A percentile compares a stretch with the other conserved stretches of the same genome.
These are phyloP conservation scores for Aquilaria yunnanensis DNA, from an alignment of 345 rosid species.

Conservation along the genomic window DNA sequence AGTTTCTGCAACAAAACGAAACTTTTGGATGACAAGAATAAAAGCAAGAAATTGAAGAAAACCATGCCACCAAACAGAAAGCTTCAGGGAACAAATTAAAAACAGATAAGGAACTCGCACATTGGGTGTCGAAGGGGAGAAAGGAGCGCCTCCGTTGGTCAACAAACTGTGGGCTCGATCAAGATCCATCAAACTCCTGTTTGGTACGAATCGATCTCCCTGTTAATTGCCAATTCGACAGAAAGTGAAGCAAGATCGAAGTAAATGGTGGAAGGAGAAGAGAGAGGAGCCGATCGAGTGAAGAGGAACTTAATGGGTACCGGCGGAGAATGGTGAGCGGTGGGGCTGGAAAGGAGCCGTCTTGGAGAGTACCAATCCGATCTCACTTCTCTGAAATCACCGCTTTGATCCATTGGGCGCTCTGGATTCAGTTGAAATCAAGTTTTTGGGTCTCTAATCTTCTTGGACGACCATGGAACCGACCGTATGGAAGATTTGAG, in stretches of 20 bases:
- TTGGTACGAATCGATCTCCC: constrained; percentile 51
- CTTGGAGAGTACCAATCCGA: constrained; percentile 43
- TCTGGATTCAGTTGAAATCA: no score
- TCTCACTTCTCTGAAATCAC: not conserved
- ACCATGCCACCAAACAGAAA: not conserved
- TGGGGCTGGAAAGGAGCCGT: constrained; percentile 31
- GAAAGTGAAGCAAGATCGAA: constrained; percentile 4
- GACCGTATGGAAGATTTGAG: not conserved
- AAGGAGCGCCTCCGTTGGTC: constrained; percentile 17
- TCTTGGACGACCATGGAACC: no score
- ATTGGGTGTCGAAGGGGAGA: no score
- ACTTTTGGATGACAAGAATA: not conserved
- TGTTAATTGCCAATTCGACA: not conserved
- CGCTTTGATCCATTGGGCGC: constrained; percentile 25
- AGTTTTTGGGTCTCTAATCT: no score
- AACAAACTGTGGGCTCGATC: constrained; percentile 46
- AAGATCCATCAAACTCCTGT: constrained; percentile 51
- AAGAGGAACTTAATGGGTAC: constrained; percentile 7
- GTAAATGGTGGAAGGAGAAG: not conserved
- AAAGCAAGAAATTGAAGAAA: no score
- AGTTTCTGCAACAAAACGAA: constrained; percentile 21
- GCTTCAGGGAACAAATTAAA: not conserved
- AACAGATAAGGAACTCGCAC: no score
- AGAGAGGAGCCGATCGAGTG: not conserved
- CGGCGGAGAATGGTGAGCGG: constrained; percentile 31